Evolutionary conservation across 805 yeast species (phyloP), one percentile per base, ranked within the genome.

Genomic region (Tetrapisispora nanseiensis): DNA sequence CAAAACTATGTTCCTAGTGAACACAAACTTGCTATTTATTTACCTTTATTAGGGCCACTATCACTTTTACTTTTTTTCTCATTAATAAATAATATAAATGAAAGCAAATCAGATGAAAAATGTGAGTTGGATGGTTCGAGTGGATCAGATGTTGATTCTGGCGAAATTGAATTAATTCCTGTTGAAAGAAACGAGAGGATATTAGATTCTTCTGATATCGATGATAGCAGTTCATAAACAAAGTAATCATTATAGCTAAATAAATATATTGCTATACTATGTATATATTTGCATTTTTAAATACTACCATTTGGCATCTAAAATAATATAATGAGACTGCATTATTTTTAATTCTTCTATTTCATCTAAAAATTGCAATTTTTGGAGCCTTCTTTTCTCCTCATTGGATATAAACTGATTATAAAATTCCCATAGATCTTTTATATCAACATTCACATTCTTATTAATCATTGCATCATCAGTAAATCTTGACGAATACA

Each of bases 1-100:
- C 97, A 90, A 57, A 86, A 82, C 43, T 87, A 84, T 61, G 86
- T 89, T 69, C 97, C 98, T 0, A 90, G 84, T 49, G 97, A 90
- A 60, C 98, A 90, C 58, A 89, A 86, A 60, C 70, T 92, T 55
- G 97, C 98, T 0, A 95, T 92, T 1, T 92, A 87, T 51, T 68
- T 86, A 56, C 98, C 98, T 0, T 66, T 90, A 35, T 60, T 89
- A 28, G 97, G 97, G 0, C 98, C 98, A 1, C 67, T 87, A 28
- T 65, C 74, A 2, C 74, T 90, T 21, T 87, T 92, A 19, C 57
- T 75, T 11, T 18, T 69, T 1, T 57, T 80, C 43, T 82, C 81
- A 0, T 41, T 73, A 1, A 19, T 78, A 4, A 74, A 78, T 45
- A 49, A 70, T 3, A 12, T 71, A 15, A 64, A 64, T 36, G 80